Conservation (phyloP, 768 basidiomycete species). For the Boletus huronensis region DNA sequence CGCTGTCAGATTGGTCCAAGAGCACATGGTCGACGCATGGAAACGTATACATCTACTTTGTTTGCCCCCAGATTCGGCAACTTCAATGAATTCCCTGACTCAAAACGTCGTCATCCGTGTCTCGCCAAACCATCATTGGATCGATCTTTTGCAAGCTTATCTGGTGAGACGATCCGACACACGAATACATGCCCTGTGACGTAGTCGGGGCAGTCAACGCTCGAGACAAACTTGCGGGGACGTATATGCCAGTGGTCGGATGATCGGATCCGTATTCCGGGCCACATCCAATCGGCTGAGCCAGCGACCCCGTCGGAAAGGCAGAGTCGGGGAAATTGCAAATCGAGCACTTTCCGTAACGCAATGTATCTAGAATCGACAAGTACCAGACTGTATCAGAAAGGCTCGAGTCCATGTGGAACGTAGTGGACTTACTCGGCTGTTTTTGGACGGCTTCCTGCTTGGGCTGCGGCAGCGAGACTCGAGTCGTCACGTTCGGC, state of each 20-base stretch:
- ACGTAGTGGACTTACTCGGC: neutral
- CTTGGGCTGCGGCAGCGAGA: slow-evolving; percentile 19
- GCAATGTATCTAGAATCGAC: slow-evolving; percentile 2
- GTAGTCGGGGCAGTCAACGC: neutral
- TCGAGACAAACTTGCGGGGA: neutral
- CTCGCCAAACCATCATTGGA: no score
- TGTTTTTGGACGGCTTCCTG: slow-evolving; percentile 1
- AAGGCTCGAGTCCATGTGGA: slow-evolving; percentile 1
- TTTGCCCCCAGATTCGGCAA: neutral
- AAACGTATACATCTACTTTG: neutral
- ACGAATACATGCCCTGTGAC: neutral
- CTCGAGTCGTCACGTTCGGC: slow-evolving; percentile 22
- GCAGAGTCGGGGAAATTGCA: slow-evolving; percentile 33
- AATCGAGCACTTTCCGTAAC: slow-evolving; percentile 37
- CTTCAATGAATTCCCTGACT: no score
- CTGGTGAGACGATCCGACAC: neutral
- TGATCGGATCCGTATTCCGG: slow-evolving; percentile 8
- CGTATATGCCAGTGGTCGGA: neutral
- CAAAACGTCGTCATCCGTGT: neutral
- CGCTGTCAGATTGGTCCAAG: no score
- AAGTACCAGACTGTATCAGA: neutral
- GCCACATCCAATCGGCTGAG: slow-evolving; percentile 15
- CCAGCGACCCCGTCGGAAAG: slow-evolving; percentile 36
- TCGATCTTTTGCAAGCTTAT: neutral
- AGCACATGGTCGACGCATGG: slow-evolving; percentile 12